Base-by-base conservation (phyloP, 768 basidiomycete genomes). In the Hypholoma fasciculare region DNA sequence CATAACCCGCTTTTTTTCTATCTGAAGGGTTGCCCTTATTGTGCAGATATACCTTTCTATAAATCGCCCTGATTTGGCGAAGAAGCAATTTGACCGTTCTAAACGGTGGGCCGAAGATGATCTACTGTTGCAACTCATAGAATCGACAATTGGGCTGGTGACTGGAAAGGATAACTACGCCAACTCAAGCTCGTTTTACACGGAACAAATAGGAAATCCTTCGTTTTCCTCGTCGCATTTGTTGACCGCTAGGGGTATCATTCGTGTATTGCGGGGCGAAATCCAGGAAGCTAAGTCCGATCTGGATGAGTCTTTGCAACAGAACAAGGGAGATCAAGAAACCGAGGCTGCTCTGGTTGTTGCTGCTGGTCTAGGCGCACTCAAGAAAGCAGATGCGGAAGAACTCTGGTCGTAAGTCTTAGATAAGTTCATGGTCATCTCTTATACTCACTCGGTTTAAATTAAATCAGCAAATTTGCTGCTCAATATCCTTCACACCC, bases 11-110 rank as follows among this genome's bases (percentile, higher is more conserved):
- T 26, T 19, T 8, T 39, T 3, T 17, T 16, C 13, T 3, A 40
- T 55, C 13, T 37, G 19, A 63, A 96, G 95, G 42, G 87, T 92
- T 37, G 89, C 93, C 4, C 73, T 94, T 44, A 84, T 90, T 48
- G 86, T 90, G 12, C 92, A 96, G 67, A 84, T 96, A 51, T 92
- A 94, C 69, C 85, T 98, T 38, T 92, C 92, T n/a, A 92, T 96
- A 57, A 84, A 91, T 70, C 88, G 95, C 42, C 78, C 88, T 36
- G 94, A 92, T 74, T 83, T 95, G 39, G 95, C 95, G 26, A 90
- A 87, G 73, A 90, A 87, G 67, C 89, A 92, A 65, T 89, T 92
- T 68, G 88, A 91, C 34, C 82, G 86, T 20, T 90, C 92, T 23
- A 90, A 94, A 72, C 83, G 81, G 53, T 92, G 87, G 80, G 91